phyloP scores from a whole-genome alignment of 2,329 filamentous ascomycete species.

The Orbilia ellipsospora region DNA sequence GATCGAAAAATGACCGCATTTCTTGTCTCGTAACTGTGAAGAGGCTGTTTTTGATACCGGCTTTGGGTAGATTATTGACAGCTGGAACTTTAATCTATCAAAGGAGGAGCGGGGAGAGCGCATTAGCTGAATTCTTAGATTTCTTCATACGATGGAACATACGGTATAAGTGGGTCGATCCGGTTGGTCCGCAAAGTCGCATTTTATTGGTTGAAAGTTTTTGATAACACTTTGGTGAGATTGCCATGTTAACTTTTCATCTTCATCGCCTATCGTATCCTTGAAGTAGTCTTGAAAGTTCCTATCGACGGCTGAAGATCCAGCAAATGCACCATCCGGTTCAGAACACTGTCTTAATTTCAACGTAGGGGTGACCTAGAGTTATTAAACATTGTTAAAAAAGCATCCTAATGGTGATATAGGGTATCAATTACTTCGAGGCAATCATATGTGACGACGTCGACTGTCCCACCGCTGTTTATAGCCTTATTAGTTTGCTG shows the following conservation, averaged over 20 bases:
- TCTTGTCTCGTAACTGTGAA: constrained; percentile 39
- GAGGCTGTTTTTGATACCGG: constrained; percentile 33
- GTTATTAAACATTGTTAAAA: too few relatives aligned
- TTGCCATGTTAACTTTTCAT: constrained; percentile 63
- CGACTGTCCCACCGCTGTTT: too few relatives aligned
- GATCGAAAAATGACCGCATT: constrained; percentile 46
- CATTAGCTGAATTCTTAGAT: too few relatives aligned
- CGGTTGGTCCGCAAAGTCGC: constrained; percentile 39
- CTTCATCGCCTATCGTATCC: constrained; percentile 64
- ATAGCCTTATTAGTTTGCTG: not conserved
- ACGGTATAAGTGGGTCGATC: constrained; percentile 35
- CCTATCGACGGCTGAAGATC: constrained; percentile 66
- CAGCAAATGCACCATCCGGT: constrained; percentile 67
- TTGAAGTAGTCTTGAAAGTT: constrained; percentile 65
- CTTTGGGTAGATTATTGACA: constrained; percentile 41
- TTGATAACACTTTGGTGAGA: constrained; percentile 61
- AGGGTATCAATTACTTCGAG: constrained; percentile 65
- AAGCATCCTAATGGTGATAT: constrained; percentile 64
- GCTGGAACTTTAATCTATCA: constrained; percentile 24
- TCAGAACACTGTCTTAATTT: constrained; percentile 66
- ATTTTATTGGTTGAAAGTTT: constrained; percentile 63
- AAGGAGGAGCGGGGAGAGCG: not conserved
- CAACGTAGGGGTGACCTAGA: constrained; percentile 62
- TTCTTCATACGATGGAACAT: too few relatives aligned
- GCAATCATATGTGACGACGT: not conserved